Evolutionary conservation across 495 filamentous ascomycete species (phyloP).

Genomic region (Sphaerosporella brunnea): DNA sequence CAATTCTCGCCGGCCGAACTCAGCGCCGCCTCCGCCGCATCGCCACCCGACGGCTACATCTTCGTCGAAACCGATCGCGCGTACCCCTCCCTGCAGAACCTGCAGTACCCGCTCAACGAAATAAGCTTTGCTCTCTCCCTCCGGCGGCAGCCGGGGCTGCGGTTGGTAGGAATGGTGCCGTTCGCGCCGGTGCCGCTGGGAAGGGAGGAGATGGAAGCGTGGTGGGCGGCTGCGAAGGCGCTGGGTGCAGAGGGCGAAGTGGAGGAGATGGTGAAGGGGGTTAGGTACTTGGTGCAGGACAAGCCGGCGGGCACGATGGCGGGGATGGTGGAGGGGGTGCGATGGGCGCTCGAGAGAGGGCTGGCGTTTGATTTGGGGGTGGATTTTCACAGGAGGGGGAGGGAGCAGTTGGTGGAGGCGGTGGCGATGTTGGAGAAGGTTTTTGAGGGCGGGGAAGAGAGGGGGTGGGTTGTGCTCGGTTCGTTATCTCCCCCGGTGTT

Average conservation of each 20-base stretch:
- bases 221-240: not conserved
- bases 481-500: conserved; percentile 22
- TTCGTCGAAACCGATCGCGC: conserved; percentile 68
- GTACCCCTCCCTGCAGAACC: conserved; percentile 22
- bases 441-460: conserved; percentile 41
- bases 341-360: conserved; percentile 42
- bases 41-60: conserved; percentile 44
- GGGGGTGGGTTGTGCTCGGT: conserved; percentile 51
- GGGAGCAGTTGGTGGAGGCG: conserved; percentile 52
- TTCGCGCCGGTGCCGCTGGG: conserved; percentile 66
- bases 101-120: conserved; percentile 46
- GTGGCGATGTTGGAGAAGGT: conserved; percentile 52
- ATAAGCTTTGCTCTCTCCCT: conserved; percentile 46
- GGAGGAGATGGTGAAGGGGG: conserved; percentile 30
- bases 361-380: conserved; percentile 67
- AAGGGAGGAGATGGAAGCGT: conserved; percentile 14
- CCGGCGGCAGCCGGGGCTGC: not conserved
- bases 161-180: conserved; percentile 44
- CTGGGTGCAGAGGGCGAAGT: conserved; percentile 24
- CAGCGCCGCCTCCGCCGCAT: conserved; percentile 25
- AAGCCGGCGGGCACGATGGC: conserved; percentile 46
- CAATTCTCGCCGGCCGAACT: conserved; percentile 50
- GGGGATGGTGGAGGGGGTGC: conserved; percentile 50
- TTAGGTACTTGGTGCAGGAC: conserved; percentile 60
- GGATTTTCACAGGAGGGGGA: conserved; percentile 49